Percentiles rank a stretch among this genome's conserved stretches.
Conservation (phyloP, 2,329 filamentous ascomycete genomes). For the Gliomastix tumulicola region DNA sequence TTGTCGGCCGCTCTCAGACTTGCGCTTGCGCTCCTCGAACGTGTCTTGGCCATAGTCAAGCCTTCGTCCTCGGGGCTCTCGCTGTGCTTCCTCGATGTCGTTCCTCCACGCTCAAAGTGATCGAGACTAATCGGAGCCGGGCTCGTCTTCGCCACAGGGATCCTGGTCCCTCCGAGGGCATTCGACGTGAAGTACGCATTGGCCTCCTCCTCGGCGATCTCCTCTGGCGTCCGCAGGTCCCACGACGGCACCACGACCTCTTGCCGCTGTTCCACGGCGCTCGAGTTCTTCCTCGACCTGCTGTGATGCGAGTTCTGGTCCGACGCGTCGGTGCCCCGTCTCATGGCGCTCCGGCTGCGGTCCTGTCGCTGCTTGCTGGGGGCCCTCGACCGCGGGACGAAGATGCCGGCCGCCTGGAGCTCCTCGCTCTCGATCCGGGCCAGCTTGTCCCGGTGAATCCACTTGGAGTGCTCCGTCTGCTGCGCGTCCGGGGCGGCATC, state of each 20-base stretch:
- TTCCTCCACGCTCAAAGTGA: constrained; percentile 67
- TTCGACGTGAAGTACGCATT: constrained; percentile 44
- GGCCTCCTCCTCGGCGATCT: constrained; percentile 58
- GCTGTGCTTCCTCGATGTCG: constrained; percentile 54
- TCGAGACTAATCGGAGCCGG: constrained; percentile 67
- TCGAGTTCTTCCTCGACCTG: constrained; percentile 38
- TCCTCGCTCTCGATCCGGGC: constrained; percentile 76
- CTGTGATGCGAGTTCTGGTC: constrained; percentile 15
- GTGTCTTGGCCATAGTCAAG: constrained; percentile 52
- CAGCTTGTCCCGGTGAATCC: constrained; percentile 82
- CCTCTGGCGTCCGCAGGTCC: constrained; percentile 72
- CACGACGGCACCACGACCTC: constrained; percentile 45
- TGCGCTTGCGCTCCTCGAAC: constrained; percentile 64
- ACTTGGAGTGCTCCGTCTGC: constrained; percentile 58
- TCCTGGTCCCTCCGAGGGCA: constrained; percentile 62
- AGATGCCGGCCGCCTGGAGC: constrained; percentile 70
- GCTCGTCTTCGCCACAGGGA: constrained; percentile 78
- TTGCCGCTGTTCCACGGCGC: constrained; percentile 26
- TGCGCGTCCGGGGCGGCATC: constrained; percentile 14
- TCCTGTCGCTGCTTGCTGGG: constrained; percentile 39
- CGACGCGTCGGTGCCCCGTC: constrained; percentile 20
- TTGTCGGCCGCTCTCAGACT: constrained; percentile 27
- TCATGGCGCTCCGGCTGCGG: constrained; percentile 24
- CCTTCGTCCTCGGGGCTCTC: constrained; percentile 49
- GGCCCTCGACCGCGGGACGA: constrained; percentile 46